Evolutionary conservation across 257 asterid species (phyloP).

Genomic region (Plantago elongata): DNA sequence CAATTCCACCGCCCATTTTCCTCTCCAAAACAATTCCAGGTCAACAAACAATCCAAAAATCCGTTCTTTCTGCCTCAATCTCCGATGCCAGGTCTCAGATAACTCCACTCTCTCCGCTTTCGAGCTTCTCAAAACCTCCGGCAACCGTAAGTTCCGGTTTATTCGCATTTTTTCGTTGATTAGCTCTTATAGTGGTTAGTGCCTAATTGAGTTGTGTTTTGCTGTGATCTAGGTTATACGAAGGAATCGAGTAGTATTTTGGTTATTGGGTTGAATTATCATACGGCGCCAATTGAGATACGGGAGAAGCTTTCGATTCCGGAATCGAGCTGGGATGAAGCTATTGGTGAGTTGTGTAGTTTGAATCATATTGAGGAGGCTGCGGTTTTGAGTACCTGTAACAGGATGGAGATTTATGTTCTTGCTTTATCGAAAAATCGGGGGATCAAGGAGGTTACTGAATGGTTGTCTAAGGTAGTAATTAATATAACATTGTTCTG

Average conservation of each 20-base stretch:
- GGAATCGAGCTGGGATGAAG: conserved; percentile 85
- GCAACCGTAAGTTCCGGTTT: conserved; percentile 47
- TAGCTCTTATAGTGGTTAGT: background rate
- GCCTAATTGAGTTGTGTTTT: conserved; percentile 1
- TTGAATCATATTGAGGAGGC: conserved; percentile 90
- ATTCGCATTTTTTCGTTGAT: background rate
- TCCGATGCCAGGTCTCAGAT: conserved; percentile 43
- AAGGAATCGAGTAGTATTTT: conserved; percentile 68
- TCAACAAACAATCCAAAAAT: conserved; percentile 19
- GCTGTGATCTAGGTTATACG: conserved; percentile 67
- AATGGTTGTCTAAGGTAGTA: conserved; percentile 97
- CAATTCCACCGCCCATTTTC: no score
- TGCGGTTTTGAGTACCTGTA: conserved; percentile 92
- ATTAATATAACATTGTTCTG: conserved; percentile 3
- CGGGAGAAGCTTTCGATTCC: conserved; percentile 89
- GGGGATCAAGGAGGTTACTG: conserved; percentile 89
- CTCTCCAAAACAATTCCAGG: conserved; percentile 13
- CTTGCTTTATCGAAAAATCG: conserved; percentile 78
- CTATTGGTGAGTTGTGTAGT: conserved; percentile 65
- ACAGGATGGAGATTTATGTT: conserved; percentile 82
- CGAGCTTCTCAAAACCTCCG: conserved; percentile 72
- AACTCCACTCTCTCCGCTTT: conserved; percentile 61
- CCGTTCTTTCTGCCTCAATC: conserved; percentile 28
- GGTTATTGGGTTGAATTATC: conserved; percentile 78
- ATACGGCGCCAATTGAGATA: conserved; percentile 72